Percentiles rank a stretch among this genome's conserved stretches.
Conservation (phyloP, 139 green algal species). For the Picochlorum sp. region DNA sequence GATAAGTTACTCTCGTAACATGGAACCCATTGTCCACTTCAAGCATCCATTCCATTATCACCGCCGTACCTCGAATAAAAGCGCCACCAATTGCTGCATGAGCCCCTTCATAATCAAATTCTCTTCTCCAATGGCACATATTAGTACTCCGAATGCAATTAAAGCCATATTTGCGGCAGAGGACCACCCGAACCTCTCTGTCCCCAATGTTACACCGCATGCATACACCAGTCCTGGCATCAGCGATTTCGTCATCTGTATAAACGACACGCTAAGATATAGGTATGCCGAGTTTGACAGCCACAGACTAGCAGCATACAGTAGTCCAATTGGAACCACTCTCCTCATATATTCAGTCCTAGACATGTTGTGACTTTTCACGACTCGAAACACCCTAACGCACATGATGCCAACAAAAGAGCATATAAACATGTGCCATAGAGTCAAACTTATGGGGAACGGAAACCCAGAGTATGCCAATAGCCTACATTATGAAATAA, state of each 20-base stretch:
- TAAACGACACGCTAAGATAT: conserved; percentile 94
- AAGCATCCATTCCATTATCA: conserved; percentile 3
- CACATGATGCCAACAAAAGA: conserved; percentile 50
- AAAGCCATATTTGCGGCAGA: conserved; percentile 75
- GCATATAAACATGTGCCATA: conserved; percentile 84
- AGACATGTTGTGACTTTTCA: conserved; percentile 66
- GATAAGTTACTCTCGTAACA: no score
- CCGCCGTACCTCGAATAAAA: conserved; percentile 27
- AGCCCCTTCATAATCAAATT: conserved; percentile 84
- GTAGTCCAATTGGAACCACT: conserved; percentile 77
- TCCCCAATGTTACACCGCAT: conserved; percentile 41
- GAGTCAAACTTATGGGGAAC: conserved; percentile 78
- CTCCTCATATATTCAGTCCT: conserved; percentile 47
- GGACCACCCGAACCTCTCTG: conserved; percentile 51
- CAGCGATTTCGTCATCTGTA: conserved; percentile 94
- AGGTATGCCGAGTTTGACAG: conserved; percentile 93
- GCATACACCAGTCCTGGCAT: conserved; percentile 37
- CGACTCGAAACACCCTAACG: conserved; percentile 42
- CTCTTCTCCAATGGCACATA: conserved; percentile 68
- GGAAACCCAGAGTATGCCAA: conserved; percentile 81
- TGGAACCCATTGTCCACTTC: not conserved
- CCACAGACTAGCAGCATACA: conserved; percentile 90
- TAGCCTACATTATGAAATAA: no score
- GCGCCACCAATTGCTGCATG: conserved; percentile 73
- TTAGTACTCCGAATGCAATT: conserved; percentile 77